These are phyloP conservation scores for Tolypocladium guangdongense DNA, from an alignment of 2,329 filamentous ascomycete species.

Conservation along the genomic window DNA sequence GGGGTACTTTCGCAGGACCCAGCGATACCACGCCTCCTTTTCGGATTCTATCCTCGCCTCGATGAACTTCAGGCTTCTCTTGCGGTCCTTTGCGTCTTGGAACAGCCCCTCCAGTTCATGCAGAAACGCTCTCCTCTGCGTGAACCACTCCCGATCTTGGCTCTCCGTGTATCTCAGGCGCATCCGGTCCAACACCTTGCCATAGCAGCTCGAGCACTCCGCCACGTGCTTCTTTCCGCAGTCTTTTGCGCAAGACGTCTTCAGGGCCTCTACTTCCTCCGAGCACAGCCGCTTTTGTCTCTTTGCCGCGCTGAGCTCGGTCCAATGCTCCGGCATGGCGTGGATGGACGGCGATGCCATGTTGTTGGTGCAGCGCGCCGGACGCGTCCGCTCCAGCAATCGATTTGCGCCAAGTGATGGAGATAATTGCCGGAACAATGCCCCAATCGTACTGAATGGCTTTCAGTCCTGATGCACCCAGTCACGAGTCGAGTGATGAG, in stretches of 20 bases:
- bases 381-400: background rate
- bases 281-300: conserved; percentile 24
- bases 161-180: conserved; percentile 23
- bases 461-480: background rate
- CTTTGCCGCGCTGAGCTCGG: conserved; percentile 22
- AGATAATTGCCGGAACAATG: background rate
- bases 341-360: conserved; percentile 15
- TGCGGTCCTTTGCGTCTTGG: conserved; percentile 32
- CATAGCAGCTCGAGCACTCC: conserved; percentile 38
- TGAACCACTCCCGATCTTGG: conserved; percentile 38
- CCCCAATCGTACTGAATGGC: too few relatives aligned
- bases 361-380: background rate
- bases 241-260: conserved; percentile 27
- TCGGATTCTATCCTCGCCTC: conserved; percentile 40
- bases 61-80: conserved; percentile 31
- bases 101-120: conserved; percentile 38
- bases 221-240: conserved; percentile 31
- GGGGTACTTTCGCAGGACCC: conserved; percentile 27
- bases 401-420: background rate
- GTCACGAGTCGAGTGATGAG: background rate
- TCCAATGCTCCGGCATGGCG: conserved; percentile 27
- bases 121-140: conserved; percentile 35
- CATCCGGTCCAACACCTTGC: conserved; percentile 34
- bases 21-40: conserved; percentile 42
- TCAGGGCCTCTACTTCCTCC: conserved; percentile 31